Base-by-base conservation (phyloP, 176 grass and related monocot genomes). In the Carex parvula region DNA sequence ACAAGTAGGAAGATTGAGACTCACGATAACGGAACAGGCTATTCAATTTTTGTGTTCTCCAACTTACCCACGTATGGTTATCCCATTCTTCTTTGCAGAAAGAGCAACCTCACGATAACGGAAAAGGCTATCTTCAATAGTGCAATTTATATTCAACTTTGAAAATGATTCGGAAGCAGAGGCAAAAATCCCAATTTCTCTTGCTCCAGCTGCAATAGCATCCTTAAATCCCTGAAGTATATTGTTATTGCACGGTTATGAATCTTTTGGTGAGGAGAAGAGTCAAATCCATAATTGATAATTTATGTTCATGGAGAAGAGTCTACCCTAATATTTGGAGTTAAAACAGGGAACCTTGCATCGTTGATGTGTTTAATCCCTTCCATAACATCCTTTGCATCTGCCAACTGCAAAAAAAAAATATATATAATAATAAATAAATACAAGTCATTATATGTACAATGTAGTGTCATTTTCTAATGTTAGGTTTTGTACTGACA, bases 141-240 rank as follows among this genome's bases (percentile, higher is more conserved):
- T 93, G 76, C 95, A 98, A 86, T 98, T 98, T 86, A 98, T 90
- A 86, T 98, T 98, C 39, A 89, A 90, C 84, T 89, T 93, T 1
- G 95, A 98, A 91, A 98, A 98, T 78, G 90, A 90, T 88, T 98
- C 95, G 17, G 95, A 98, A 84, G 95, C 95, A 71, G 92, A 98
- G 30, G 89, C 95, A 87, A 98, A 98, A 61, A 98, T 69, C 81
- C 92, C 92, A 54, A 98, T 85, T 90, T 98, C 95, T 81, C 91
- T 98, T 63, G 92, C 92, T 61, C 95, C 90, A 80, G 92, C 92
- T 66, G 90, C 90, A 78, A 92, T 65, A 33, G 95, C 95, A 84
- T 91, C 90, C n/a, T 98, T 83, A 87, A 98, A 93, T 46, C 95
- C 95, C 95, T 94, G 85, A 89, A 85, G 85, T 30, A 37, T 67